These are phyloP conservation scores for Gossypium turneri DNA, from an alignment of 345 rosid genomes.

Conservation along the genomic window DNA sequence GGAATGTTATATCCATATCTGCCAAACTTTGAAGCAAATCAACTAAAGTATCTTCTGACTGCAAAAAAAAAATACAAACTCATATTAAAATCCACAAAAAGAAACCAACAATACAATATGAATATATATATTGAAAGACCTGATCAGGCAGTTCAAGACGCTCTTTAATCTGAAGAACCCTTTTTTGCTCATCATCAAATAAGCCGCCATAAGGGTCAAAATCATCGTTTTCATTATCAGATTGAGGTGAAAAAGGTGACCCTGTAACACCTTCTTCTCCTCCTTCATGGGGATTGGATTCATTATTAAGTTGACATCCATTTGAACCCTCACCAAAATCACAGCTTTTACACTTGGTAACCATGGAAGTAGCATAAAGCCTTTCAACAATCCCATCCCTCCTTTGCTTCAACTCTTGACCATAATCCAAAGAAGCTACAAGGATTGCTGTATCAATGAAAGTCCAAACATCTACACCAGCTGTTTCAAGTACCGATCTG, in stretches of 20 bases:
- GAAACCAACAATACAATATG: constrained; percentile 13
- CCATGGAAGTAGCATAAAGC: constrained; percentile 58
- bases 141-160: constrained; percentile 85
- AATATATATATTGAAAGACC: constrained; percentile 33
- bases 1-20: constrained; percentile 92
- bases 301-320: constrained; percentile 27
- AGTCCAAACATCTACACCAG: constrained; percentile 91
- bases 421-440: constrained; percentile 72
- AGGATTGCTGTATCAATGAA: constrained; percentile 82
- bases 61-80: constrained; percentile 26
- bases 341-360: constrained; percentile 55
- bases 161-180: constrained; percentile 71
- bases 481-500: constrained; percentile 60
- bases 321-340: constrained; percentile 37
- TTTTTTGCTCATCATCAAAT: constrained; percentile 93
- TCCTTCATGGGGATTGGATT: constrained; percentile 28
- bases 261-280: constrained; percentile 40
- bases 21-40: constrained; percentile 92
- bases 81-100: constrained; percentile 11
- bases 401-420: constrained; percentile 56
- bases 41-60: constrained; percentile 85
- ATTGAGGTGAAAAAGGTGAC: constrained; percentile 46
- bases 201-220: constrained; percentile 81
- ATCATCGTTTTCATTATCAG: constrained; percentile 50
- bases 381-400: constrained; percentile 84